Evolutionary conservation across 2,329 filamentous ascomycete species (phyloP).

Genomic region (Colletotrichum echinochloae): DNA sequence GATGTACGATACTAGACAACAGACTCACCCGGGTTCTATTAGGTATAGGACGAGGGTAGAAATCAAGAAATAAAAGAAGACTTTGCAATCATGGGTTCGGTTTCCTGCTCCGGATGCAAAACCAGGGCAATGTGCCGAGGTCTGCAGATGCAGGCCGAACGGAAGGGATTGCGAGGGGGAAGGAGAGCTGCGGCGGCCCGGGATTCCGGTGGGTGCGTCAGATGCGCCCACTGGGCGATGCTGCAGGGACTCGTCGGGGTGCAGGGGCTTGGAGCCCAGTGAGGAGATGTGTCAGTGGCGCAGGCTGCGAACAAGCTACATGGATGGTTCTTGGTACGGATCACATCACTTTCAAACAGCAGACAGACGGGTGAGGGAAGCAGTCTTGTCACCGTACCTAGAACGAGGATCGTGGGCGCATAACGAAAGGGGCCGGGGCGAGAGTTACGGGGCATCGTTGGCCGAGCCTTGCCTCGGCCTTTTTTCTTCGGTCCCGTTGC

Average conservation of each 20-base stretch:
- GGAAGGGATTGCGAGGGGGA: not conserved
- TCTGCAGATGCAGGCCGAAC: not conserved
- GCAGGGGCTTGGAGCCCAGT: not conserved
- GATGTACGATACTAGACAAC: slow-evolving; percentile 33
- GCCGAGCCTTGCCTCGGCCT: not conserved
- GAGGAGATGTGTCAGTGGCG: not conserved
- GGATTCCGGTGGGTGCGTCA: not conserved
- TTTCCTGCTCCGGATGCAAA: not conserved
- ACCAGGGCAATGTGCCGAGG: not conserved
- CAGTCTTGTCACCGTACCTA: not conserved
- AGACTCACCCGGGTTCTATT: slow-evolving; percentile 10
- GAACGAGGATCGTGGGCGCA: not conserved
- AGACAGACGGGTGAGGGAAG: not conserved
- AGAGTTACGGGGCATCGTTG: not conserved
- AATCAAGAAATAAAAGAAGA: slow-evolving; percentile 11
- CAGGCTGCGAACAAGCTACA: not conserved
- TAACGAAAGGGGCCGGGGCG: not conserved
- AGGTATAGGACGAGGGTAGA: slow-evolving; percentile 10
- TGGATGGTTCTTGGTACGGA: not conserved
- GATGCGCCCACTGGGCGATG: not conserved
- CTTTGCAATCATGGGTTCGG: not conserved
- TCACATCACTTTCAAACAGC: not conserved
- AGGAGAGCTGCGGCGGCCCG: not conserved
- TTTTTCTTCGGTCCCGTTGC: not conserved
- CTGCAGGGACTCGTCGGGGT: not conserved